Evolutionary conservation across 2,329 filamentous ascomycete genomes (phyloP).

Genomic region (Scedosporium boydii): DNA sequence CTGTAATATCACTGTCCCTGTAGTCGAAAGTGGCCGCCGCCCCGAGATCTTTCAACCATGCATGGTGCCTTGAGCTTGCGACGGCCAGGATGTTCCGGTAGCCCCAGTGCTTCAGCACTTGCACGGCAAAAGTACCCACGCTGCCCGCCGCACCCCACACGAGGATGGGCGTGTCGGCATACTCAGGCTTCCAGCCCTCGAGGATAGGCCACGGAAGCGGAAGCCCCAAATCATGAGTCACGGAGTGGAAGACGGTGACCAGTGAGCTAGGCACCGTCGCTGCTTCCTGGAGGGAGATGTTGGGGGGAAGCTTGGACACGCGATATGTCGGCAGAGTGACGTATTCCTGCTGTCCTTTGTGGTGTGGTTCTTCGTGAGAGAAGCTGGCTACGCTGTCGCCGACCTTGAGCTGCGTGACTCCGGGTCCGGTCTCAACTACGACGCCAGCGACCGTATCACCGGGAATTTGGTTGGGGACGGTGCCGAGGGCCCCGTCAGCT

Average conservation of each 20-base stretch:
- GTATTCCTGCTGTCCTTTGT: slow-evolving; percentile 47
- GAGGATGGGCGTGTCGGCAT: slow-evolving; percentile 29
- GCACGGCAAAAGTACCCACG: slow-evolving; percentile 39
- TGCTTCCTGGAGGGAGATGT: slow-evolving; percentile 32
- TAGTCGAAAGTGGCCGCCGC: slow-evolving; percentile 40
- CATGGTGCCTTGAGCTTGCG: slow-evolving; percentile 35
- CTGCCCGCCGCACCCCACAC: slow-evolving; percentile 44
- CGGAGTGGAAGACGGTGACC: slow-evolving; percentile 49
- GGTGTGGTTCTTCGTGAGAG: slow-evolving; percentile 31
- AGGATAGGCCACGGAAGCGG: slow-evolving; percentile 49
- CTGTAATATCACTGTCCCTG: slow-evolving; percentile 22
- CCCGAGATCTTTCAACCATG: slow-evolving; percentile 30
- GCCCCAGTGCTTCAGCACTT: slow-evolving; percentile 42
- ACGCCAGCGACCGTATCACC: slow-evolving; percentile 40
- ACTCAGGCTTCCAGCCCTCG: slow-evolving; percentile 23
- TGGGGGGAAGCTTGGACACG: slow-evolving; percentile 33
- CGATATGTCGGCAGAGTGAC: slow-evolving; percentile 40
- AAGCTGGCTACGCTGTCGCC: slow-evolving; percentile 50
- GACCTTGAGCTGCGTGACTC: slow-evolving; percentile 31
- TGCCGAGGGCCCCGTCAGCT: slow-evolving; percentile 47
- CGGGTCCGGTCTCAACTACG: slow-evolving; percentile 39
- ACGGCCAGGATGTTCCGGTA: slow-evolving; percentile 40
- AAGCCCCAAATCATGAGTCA: slow-evolving; percentile 38
- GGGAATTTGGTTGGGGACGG: slow-evolving; percentile 39
- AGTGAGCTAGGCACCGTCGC: slow-evolving; percentile 48